phyloP scores from a whole-genome alignment of 148 eudicot genomes.

The Polygonum aviculare region DNA sequence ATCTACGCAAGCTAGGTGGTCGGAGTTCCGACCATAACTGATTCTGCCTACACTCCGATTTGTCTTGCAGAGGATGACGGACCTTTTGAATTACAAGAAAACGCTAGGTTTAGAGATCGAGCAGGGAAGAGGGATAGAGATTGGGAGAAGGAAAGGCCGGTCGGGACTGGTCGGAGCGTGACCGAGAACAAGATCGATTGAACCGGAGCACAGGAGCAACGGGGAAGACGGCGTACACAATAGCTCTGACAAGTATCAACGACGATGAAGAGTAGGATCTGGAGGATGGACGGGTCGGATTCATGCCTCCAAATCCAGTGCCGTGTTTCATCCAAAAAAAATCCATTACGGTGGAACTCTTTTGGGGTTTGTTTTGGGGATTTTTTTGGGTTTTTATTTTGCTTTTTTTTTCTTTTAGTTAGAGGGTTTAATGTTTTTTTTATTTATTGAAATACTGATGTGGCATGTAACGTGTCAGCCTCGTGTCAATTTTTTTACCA shows the following conservation, averaged over 20 bases:
- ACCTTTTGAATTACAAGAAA: constrained; percentile 37
- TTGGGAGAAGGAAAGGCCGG: constrained; percentile 39
- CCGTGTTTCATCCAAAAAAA: too few species aligned
- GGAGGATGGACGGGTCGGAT: constrained; percentile 34
- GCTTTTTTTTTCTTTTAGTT: too few species aligned
- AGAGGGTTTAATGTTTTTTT: too few species aligned
- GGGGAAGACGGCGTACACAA: constrained; percentile 42
- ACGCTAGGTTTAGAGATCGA: constrained; percentile 53
- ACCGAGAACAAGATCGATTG: constrained; percentile 38
- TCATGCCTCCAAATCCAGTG: constrained; percentile 34
- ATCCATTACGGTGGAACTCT: too few species aligned
- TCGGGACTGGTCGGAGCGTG: constrained; percentile 31
- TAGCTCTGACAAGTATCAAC: constrained; percentile 63
- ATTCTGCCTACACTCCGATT: neutral
- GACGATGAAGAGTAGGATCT: constrained; percentile 63
- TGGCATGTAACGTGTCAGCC: too few species aligned
- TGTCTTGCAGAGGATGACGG: constrained; percentile 67
- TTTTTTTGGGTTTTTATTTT: too few species aligned
- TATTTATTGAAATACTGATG: too few species aligned
- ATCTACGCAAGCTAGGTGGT: neutral
- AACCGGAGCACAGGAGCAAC: constrained; percentile 32
- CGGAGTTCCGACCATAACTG: neutral
- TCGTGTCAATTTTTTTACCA: too few species aligned
- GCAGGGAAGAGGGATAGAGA: constrained; percentile 19
- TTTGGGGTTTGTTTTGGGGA: too few species aligned